Base-by-base conservation (phyloP, 2,329 filamentous ascomycete genomes). In the Fusarium sp. region DNA sequence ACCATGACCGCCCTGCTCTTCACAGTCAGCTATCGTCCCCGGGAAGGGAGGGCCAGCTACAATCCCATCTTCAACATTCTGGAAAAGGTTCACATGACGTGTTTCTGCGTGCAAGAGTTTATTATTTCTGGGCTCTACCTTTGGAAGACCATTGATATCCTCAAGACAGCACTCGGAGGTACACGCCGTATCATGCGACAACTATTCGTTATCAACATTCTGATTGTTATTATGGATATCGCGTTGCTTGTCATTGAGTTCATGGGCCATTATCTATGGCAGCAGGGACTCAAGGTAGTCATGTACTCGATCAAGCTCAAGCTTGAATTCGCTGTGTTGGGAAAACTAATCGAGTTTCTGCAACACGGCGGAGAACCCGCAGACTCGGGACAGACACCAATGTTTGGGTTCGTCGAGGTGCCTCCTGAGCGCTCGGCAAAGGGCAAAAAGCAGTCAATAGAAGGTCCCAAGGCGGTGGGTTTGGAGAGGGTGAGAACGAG, bases 151-250 rank as follows among this genome's bases (percentile, higher is more conserved):
- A 43, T 57, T 4, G 58, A 69, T 11, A 71, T 76, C 14, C 61
- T 75, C 33, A 69, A 63, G 33, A 48, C 35, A 14, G 31, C 67
- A 2, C 31, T 75, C 43, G 48, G 64, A 3, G 60, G 59, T 22
- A 77, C 68, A 18, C 63, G 62, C 27, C 67, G 64, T 18, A 67
- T 75, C 27, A 64, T 77, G n/a, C 71, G 69, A 64, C 73, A 75
- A 22, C 69, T 77, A 1, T 63, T 68, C 18, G 77, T 80, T 7
- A 82, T 86, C 22, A 87, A 88, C 67, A 68, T 85, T 14, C 39
- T 83, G 7, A 83, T 87, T 37, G 79, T 88, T 13, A 31, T 82
- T 2, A 82, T 88, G 76, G 85, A 88, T 65, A 67, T 86, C 22
- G 75, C 81, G 10, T 77, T 84, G 27, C 67, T 84, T 9, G 76